Evolutionary conservation across 495 filamentous ascomycete species (phyloP), one percentile per base, ranked within the genome.

Genomic region (Articulospora tetracladia): DNA sequence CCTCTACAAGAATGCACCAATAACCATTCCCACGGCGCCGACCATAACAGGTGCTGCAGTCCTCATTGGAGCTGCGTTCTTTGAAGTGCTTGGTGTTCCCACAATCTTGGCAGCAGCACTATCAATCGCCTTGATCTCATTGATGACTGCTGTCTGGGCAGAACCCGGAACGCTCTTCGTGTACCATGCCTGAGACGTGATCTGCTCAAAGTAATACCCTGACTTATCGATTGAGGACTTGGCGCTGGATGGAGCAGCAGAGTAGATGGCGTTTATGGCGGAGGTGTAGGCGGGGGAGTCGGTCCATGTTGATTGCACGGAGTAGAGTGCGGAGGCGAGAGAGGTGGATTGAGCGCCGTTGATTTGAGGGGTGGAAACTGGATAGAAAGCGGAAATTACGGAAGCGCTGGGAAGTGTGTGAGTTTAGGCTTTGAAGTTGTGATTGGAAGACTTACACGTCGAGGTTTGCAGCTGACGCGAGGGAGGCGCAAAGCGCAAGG

Each of bases 241-340:
- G 57, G 20, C 77, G 73, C 63, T 77, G 71, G 1, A 77, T 63
- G 26, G 76, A 73, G 65, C 71, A 68, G 63, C 79, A 70, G 49
- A 79, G 70, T 79, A 76, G 22, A 80, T 63, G 47, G 79, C 77
- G 60, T 77, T 74, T 30, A 76, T 69, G 27, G 73, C 73, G 36
- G 73, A 70, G 25, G 76, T 77, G 19, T 71, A 72, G 25, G 73
- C 67, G 1, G 78, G 74, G 51, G 76, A 71, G 28, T 72, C 67
- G 48, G 75, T 72, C 64, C 79, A 74, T 59, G 77, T 73, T 58
- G 74, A 70, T 71, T 80, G 75, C 55, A 80, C 73, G 53, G 72
- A 68, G 56, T 74, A 67, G 27, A 74, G 68, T 28, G 71, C 60
- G 2, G 53, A 57, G 11, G 55, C 60, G 13, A 62, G 54, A 12